phyloP scores from a whole-genome alignment of 1,139 yeast genomes.

The Pichia sp. region DNA sequence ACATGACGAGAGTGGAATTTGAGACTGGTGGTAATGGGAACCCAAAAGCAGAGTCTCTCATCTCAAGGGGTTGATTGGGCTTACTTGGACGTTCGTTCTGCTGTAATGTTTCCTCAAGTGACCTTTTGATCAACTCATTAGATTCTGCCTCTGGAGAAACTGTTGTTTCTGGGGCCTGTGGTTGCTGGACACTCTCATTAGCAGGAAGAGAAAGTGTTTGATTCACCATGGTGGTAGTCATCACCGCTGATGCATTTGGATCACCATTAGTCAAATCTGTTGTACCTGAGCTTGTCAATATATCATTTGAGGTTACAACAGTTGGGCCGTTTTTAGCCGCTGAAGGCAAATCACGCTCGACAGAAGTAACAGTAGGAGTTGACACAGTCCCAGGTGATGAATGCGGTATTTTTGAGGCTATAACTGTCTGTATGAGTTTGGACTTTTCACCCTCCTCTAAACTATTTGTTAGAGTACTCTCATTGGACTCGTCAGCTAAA shows the following conservation, averaged over 20 bases:
- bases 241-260: not conserved
- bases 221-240: not conserved
- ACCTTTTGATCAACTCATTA: slow-evolving; percentile 24
- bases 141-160: slow-evolving; percentile 19
- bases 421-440: not conserved
- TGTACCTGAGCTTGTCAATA: not conserved
- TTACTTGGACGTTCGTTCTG: slow-evolving; percentile 30
- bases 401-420: not conserved
- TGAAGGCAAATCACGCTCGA: not conserved
- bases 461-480: slow-evolving; percentile 14
- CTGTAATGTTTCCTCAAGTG: slow-evolving; percentile 26
- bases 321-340: not conserved
- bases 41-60: slow-evolving; percentile 80
- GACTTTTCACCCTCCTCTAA: slow-evolving; percentile 21
- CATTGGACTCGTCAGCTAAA: not conserved
- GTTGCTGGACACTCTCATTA: slow-evolving; percentile 1
- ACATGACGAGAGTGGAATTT: slow-evolving; percentile 68
- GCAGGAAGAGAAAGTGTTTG: not conserved
- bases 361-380: not conserved
- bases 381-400: not conserved
- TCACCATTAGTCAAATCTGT: not conserved
- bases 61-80: slow-evolving; percentile 69
- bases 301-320: not conserved
- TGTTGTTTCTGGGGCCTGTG: not conserved
- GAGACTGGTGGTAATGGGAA: slow-evolving; percentile 81